Evolutionary conservation across 495 filamentous ascomycete genomes (phyloP), one percentile per base, ranked within the genome.

Genomic region (Neurospora cerealis): DNA sequence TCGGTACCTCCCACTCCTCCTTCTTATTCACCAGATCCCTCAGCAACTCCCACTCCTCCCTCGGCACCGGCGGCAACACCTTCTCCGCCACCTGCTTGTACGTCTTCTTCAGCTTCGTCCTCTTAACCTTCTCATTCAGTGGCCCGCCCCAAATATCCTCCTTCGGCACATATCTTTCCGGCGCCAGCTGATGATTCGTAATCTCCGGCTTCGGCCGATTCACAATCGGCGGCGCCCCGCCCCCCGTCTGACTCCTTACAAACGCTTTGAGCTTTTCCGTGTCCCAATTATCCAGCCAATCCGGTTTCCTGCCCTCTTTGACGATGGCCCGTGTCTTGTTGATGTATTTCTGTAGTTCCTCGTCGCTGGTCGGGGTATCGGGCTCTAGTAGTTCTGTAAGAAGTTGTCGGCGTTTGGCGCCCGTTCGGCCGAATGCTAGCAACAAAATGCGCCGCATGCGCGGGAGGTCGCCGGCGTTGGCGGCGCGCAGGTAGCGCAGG

Each of bases 381-480:
- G 78, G 81, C 15, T 73, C 72, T 17, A 89, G 74, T 38, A 94
- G 74, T 0, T 84, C 77, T 2, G 79, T 48, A 36, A 93, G 71
- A 34, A 97, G 83, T 60, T 91, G 81, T 42, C 91, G 88, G 69
- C 90, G 86, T 60, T 92, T 87, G 76, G 83, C 88, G 19, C 95
- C 95, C 4, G 82, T 81, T 38, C 95, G 90, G 4, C 94, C 96
- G 80, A 96, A 96, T 37, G 91, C 88, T 62, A 87, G 76, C 6
- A 86, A 76, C 28, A 97, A 80, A 13, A 97, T 84, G 44, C 86
- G 90, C 38, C 87, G 81, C 37, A 97, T 84, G 19, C 89, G 87
- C 10, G 81, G 75, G 15, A 84, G 60, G 70, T 92, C 88, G 37
- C 95, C 95, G 44, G 73, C 69, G 62, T 84, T 85, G 73, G 83